Evolutionary conservation across 169 alveolate genomes (phyloP).

Genomic region (Cryptosporidium meleagridis): DNA sequence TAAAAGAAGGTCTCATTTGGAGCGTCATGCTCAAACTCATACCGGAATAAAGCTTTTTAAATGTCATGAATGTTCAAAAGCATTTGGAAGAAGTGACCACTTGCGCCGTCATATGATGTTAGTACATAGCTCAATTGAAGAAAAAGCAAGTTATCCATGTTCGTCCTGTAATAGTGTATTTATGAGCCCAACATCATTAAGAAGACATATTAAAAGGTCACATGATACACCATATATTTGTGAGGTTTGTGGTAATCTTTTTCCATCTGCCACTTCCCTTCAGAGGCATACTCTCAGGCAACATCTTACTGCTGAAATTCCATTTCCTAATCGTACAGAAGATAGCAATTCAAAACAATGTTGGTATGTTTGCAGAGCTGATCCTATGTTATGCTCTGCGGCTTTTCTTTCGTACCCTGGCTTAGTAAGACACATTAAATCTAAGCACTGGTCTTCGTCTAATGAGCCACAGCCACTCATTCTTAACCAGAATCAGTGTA

Average conservation of each 20-base stretch:
- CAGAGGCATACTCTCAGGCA: conserved; percentile 74
- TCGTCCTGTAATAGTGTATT: conserved; percentile 70
- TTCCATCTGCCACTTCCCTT: conserved; percentile 73
- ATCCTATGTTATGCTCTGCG: conserved; percentile 72
- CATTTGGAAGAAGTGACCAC: conserved; percentile 74
- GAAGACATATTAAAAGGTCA: conserved; percentile 72
- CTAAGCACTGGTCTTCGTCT: conserved; percentile 73
- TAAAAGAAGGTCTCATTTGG: conserved; percentile 73
- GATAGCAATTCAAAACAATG: conserved; percentile 65
- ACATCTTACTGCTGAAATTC: conserved; percentile 75
- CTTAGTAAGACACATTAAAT: conserved; percentile 67
- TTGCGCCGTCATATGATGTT: conserved; percentile 74
- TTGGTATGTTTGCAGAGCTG: conserved; percentile 76
- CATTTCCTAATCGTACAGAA: conserved; percentile 74
- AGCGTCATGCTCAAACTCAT: conserved; percentile 76
- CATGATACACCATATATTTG: conserved; percentile 74
- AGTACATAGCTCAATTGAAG: conserved; percentile 71
- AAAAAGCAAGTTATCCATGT: conserved; percentile 73
- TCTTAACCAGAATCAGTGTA: conserved; percentile 50
- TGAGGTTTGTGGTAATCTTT: conserved; percentile 71
- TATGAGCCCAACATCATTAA: conserved; percentile 71
- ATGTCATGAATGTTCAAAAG: conserved; percentile 74
- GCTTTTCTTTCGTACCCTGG: conserved; percentile 75
- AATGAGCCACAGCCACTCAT: conserved; percentile 48
- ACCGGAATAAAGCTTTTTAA: conserved; percentile 72